phyloP scores from a whole-genome alignment of 805 yeast genomes.

The Ogataea kodamae region DNA sequence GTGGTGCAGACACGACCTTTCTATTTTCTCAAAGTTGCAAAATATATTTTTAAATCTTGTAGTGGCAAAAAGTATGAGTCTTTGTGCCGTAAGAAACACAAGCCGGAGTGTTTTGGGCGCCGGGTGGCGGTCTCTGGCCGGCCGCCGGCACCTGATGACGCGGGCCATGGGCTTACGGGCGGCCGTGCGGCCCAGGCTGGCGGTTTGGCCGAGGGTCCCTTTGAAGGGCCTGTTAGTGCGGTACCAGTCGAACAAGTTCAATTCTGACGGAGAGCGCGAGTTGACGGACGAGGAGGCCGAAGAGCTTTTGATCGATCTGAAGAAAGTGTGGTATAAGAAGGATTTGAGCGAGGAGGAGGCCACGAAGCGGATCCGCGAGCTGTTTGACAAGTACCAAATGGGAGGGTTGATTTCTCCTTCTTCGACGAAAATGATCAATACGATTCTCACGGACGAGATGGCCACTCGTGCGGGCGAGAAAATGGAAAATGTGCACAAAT shows the following conservation, averaged over 20 bases:
- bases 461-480: slow-evolving; percentile 28
- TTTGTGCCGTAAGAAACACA: too few relatives aligned
- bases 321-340: slow-evolving; percentile 26
- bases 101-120: too few relatives aligned
- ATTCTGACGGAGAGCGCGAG: slow-evolving; percentile 28
- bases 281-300: slow-evolving; percentile 29
- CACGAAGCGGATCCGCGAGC: slow-evolving; percentile 12
- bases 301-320: slow-evolving; percentile 22
- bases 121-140: too few relatives aligned
- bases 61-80: slow-evolving; percentile 6
- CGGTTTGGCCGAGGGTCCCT: too few relatives aligned
- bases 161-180: too few relatives aligned
- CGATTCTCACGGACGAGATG: slow-evolving; percentile 25
- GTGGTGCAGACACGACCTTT: slow-evolving; percentile 5
- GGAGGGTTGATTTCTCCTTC: slow-evolving; percentile 32
- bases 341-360: slow-evolving; percentile 19
- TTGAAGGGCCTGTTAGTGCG: slow-evolving; percentile 7
- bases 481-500: slow-evolving; percentile 29
- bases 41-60: slow-evolving; percentile 3
- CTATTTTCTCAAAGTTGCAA: slow-evolving; percentile 2
- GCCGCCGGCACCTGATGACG: too few relatives aligned
- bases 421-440: slow-evolving; percentile 27
- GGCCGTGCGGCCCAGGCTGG: too few relatives aligned
- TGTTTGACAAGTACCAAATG: slow-evolving; percentile 29
- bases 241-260: slow-evolving; percentile 20